These are phyloP conservation scores for Wilcoxina mikolae DNA, from an alignment of 495 filamentous ascomycete genomes.

Conservation along the genomic window DNA sequence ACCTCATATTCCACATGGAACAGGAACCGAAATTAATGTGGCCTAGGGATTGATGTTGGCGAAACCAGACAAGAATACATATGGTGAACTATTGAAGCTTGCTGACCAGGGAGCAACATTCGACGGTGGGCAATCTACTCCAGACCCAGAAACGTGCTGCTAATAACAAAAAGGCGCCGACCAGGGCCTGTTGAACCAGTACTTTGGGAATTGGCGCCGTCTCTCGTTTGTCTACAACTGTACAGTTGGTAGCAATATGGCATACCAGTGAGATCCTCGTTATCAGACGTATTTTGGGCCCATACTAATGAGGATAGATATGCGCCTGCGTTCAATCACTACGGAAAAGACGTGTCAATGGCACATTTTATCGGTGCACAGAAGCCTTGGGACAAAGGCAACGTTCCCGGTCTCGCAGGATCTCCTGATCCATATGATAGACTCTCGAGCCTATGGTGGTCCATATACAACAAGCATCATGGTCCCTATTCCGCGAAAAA, in stretches of 20 bases:
- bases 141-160: not conserved
- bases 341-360: slow-evolving; percentile 69
- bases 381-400: slow-evolving; percentile 72
- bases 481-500: not conserved
- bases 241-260: slow-evolving; percentile 64
- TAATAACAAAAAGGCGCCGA: slow-evolving; percentile 43
- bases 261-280: slow-evolving; percentile 63
- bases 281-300: not conserved
- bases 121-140: slow-evolving; percentile 43
- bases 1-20: slow-evolving; percentile 8
- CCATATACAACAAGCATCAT: slow-evolving; percentile 67
- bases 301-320: slow-evolving; percentile 15
- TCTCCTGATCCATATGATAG: slow-evolving; percentile 50
- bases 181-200: slow-evolving; percentile 88
- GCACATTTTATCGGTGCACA: slow-evolving; percentile 85
- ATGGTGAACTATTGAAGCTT: slow-evolving; percentile 66
- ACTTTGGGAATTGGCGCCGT: slow-evolving; percentile 76
- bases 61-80: slow-evolving; percentile 73
- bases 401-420: not conserved
- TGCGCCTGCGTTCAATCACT: slow-evolving; percentile 76
- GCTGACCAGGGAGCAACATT: slow-evolving; percentile 81
- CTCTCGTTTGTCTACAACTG: slow-evolving; percentile 94
- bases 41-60: slow-evolving; percentile 68
- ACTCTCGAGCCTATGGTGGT: slow-evolving; percentile 75
- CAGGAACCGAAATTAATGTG: not conserved